Evolutionary conservation across 441 rosid genomes (phyloP).

Genomic region (Gossypium aridum): DNA sequence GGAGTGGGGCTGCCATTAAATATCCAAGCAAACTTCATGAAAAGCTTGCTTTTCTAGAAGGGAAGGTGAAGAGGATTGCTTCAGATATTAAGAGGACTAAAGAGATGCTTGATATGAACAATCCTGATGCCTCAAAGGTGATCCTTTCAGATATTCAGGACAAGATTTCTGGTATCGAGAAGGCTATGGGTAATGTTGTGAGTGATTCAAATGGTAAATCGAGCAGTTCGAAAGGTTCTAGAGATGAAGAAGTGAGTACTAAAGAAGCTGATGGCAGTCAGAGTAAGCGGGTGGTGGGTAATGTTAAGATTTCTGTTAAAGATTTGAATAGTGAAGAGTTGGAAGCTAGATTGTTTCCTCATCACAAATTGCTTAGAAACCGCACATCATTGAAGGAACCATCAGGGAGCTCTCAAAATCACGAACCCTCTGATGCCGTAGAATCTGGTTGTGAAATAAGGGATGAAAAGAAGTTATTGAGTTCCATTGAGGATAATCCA

Average conservation of each 20-base stretch:
- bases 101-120: constrained; percentile 85
- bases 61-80: constrained; percentile 91
- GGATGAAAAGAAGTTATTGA: constrained; percentile 35
- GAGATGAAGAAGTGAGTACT: constrained; percentile 22
- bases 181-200: constrained; percentile 51
- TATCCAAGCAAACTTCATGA: constrained; percentile 77
- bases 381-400: constrained; percentile 38
- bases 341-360: constrained; percentile 93
- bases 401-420: constrained; percentile 25
- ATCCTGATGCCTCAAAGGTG: constrained; percentile 66
- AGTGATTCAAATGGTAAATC: constrained; percentile 30
- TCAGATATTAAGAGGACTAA: constrained; percentile 89
- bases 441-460: constrained; percentile 23
- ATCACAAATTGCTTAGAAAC: constrained; percentile 76
- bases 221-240: constrained; percentile 15
- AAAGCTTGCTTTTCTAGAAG: constrained; percentile 91
- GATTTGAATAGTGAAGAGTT: constrained; percentile 61
- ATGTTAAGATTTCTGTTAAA: constrained; percentile 39
- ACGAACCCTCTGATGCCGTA: constrained; percentile 3
- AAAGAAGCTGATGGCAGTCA: constrained; percentile 23
- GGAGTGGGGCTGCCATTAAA: constrained; percentile 22
- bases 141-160: constrained; percentile 76
- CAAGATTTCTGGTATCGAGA: constrained; percentile 87
- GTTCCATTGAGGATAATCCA: constrained; percentile 41
- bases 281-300: constrained; percentile 22